phyloP scores from a whole-genome alignment of 176 grass and related monocot genomes.

The Oryza glumipatula region DNA sequence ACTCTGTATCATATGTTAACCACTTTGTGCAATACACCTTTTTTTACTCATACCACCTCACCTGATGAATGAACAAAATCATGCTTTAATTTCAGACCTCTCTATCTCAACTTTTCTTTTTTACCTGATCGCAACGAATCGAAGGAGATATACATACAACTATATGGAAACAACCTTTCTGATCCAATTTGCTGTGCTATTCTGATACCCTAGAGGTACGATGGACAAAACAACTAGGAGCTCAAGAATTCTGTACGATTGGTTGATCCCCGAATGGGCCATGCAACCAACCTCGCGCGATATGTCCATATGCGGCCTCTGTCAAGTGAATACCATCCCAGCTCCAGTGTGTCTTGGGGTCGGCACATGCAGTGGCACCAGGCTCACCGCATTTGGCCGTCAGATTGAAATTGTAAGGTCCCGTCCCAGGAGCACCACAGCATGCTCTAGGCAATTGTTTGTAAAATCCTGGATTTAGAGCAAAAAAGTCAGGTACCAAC shows the following conservation, averaged over 20 bases:
- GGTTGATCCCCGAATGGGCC: conserved; percentile 66
- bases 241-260: conserved; percentile 55
- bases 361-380: conserved; percentile 52
- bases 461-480: conserved; percentile 55
- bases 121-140: conserved; percentile 13
- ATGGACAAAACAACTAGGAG: not conserved
- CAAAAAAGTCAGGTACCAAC: conserved; percentile 24
- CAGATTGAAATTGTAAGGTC: conserved; percentile 88
- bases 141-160: conserved; percentile 36
- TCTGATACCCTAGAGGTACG: conserved; percentile 37
- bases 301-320: conserved; percentile 69
- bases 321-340: conserved; percentile 96
- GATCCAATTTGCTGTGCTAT: conserved; percentile 30
- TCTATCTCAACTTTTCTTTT: conserved; percentile 35
- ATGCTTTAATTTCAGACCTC: conserved; percentile 4
- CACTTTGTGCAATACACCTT: conserved; percentile 40
- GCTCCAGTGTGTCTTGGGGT: conserved; percentile 78
- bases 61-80: conserved; percentile 40
- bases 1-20: conserved; percentile 25
- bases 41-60: conserved; percentile 43
- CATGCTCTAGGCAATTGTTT: conserved; percentile 73
- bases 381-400: conserved; percentile 72
- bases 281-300: conserved; percentile 79
- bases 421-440: conserved; percentile 58
- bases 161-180: conserved; percentile 31